These are phyloP conservation scores for Wickerhamomyces mucosus DNA, from an alignment of 805 yeast species.

Conservation along the genomic window DNA sequence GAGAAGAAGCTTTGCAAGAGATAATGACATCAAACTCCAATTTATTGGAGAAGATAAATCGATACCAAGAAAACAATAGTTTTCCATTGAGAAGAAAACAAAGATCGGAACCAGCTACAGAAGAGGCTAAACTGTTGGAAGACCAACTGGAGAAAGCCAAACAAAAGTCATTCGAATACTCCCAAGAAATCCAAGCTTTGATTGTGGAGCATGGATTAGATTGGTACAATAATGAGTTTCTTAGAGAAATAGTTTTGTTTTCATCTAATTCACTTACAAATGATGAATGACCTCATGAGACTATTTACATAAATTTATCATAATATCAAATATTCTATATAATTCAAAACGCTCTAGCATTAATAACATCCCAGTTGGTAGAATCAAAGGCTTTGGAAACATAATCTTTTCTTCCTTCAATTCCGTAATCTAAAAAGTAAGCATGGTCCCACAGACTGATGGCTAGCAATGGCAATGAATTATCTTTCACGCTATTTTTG, in stretches of 20 bases:
- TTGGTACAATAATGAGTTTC: conserved; percentile 21
- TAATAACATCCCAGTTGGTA: conserved; percentile 76
- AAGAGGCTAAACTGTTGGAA: background rate
- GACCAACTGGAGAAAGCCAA: conserved; percentile 3
- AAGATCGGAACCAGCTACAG: background rate
- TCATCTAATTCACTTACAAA: too few relatives aligned
- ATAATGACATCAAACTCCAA: background rate
- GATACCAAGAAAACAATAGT: background rate
- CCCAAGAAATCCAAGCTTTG: conserved; percentile 20
- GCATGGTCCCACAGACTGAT: conserved; percentile 86
- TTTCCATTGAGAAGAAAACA: background rate
- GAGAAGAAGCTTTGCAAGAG: background rate
- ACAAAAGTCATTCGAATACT: conserved; percentile 2
- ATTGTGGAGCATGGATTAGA: conserved; percentile 26
- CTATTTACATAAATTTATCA: background rate
- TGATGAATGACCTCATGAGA: conserved; percentile 1
- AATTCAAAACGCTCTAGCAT: conserved; percentile 28
- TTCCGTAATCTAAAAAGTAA: conserved; percentile 78
- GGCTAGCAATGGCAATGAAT: conserved; percentile 65
- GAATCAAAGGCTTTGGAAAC: conserved; percentile 68
- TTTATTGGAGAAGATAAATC: conserved; percentile 1
- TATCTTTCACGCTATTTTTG: conserved; percentile 37
- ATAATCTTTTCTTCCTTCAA: conserved; percentile 60
- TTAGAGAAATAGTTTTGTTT: conserved; percentile 23
- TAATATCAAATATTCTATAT: conserved; percentile 1